Evolutionary conservation across 106 monocot genomes (phyloP).

Genomic region (Platanthera guangdongensis): DNA sequence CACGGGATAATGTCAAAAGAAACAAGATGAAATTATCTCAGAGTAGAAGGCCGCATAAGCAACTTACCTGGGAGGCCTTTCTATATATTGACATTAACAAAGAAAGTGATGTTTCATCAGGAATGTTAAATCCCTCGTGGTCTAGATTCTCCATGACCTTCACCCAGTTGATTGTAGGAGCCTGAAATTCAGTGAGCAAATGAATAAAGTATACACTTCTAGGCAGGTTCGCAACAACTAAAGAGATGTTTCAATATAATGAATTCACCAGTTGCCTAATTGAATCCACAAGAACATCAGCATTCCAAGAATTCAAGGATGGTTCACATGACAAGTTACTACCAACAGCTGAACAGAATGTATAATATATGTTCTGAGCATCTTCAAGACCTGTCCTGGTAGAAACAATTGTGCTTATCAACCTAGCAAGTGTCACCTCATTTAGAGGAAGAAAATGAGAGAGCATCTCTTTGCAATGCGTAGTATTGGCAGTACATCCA

Average conservation of each 20-base stretch:
- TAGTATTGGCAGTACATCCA: slow-evolving; percentile 52
- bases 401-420: slow-evolving; percentile 57
- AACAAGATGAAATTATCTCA: not conserved
- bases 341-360: slow-evolving; percentile 59
- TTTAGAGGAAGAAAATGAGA: slow-evolving; percentile 79
- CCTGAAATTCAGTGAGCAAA: slow-evolving; percentile 27
- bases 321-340: slow-evolving; percentile 40
- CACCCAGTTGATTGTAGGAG: slow-evolving; percentile 75
- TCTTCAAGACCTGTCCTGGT: slow-evolving; percentile 61
- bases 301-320: slow-evolving; percentile 58
- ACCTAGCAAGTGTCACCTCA: slow-evolving; percentile 61
- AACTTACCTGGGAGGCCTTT: slow-evolving; percentile 58
- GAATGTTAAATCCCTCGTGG: slow-evolving; percentile 78
- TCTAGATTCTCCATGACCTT: slow-evolving; percentile 74
- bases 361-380: slow-evolving; percentile 38
- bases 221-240: not conserved
- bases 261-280: slow-evolving; percentile 74
- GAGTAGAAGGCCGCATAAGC: not conserved
- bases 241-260: not conserved
- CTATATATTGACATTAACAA: slow-evolving; percentile 72
- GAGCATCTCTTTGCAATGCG: slow-evolving; percentile 70
- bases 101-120: slow-evolving; percentile 70
- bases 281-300: slow-evolving; percentile 82
- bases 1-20: not conserved
- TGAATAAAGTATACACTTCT: slow-evolving; percentile 2